Conservation (phyloP, 2,329 filamentous ascomycete species). For the Fusarium chlamydosporum region DNA sequence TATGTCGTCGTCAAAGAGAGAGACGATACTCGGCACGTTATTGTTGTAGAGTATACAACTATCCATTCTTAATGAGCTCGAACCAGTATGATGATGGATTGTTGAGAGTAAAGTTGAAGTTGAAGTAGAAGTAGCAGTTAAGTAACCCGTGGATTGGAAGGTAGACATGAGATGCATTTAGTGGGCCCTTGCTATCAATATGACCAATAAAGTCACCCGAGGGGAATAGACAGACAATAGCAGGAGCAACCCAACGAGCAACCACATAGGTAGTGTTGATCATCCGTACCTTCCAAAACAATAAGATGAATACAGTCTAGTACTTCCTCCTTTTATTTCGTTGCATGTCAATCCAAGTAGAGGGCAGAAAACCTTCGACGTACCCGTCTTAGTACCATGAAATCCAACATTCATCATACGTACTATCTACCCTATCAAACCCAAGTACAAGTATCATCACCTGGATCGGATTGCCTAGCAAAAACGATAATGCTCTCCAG, state of each 20-base stretch:
- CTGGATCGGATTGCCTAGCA: neutral
- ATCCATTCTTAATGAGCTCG: neutral
- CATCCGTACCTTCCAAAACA: neutral
- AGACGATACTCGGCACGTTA: neutral
- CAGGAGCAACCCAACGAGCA: neutral
- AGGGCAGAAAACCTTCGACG: neutral
- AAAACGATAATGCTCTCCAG: neutral
- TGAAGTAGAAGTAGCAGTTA: neutral
- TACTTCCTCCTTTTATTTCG: no score
- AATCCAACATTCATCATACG: neutral
- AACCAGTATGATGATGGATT: neutral
- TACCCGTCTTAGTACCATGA: neutral
- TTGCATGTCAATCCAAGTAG: no score
- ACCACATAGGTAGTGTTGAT: no score
- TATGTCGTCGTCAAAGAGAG: constrained; percentile 51
- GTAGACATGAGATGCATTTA: constrained; percentile 1
- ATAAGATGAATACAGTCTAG: neutral
- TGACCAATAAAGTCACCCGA: constrained; percentile 49
- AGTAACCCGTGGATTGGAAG: no score
- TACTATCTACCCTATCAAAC: no score
- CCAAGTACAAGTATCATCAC: neutral
- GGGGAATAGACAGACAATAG: neutral
- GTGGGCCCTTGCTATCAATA: constrained; percentile 52
- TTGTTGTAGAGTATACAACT: neutral
- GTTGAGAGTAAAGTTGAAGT: neutral